These are phyloP conservation scores for Backusella westeae DNA, from an alignment of 192 early-diverging fungal genomes.

Conservation along the genomic window DNA sequence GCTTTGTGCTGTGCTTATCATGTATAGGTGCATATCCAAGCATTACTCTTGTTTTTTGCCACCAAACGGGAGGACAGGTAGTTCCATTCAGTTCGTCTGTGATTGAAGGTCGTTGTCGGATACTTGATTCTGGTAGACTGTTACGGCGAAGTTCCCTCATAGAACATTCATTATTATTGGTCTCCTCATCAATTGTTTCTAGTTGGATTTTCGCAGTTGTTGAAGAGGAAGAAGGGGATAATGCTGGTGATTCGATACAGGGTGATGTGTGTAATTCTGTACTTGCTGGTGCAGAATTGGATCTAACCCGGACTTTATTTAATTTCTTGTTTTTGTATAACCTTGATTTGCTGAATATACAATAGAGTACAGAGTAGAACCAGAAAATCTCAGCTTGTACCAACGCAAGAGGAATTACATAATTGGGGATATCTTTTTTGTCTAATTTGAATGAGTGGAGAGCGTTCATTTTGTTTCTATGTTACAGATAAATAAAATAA, in stretches of 20 bases:
- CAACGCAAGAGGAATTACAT: slow-evolving; percentile 5
- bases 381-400: slow-evolving; percentile 10
- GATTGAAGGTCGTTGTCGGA: background rate
- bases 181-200: background rate
- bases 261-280: too few relatives aligned
- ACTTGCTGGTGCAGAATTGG: background rate
- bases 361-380: slow-evolving; percentile 1
- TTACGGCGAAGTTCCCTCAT: background rate
- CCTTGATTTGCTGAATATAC: slow-evolving; percentile 7
- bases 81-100: slow-evolving; percentile 4
- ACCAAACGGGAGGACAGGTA: slow-evolving; percentile 11
- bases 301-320: background rate
- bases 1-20: background rate
- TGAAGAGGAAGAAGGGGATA: background rate
- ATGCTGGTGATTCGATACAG: too few relatives aligned
- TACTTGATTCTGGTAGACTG: background rate
- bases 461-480: background rate
- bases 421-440: background rate
- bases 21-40: slow-evolving; percentile 1
- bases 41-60: slow-evolving; percentile 10
- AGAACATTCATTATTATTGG: background rate
- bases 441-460: background rate
- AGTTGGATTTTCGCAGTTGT: background rate
- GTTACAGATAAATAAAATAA: background rate
- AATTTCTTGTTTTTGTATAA: background rate